phyloP scores from a whole-genome alignment of 305 asterid species.

The Ajuga reptans region DNA sequence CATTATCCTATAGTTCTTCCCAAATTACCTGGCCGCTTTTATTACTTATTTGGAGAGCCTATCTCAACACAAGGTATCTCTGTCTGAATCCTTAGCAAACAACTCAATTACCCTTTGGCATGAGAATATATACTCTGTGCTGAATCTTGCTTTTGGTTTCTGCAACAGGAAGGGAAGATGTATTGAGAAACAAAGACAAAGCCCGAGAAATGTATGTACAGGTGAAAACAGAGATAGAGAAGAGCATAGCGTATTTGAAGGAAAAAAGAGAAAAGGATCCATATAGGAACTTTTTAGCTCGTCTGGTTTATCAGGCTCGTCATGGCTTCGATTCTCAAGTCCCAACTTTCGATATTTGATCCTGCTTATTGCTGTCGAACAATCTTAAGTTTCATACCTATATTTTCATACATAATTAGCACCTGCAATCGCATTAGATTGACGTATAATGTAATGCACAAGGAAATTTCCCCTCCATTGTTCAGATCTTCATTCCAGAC shows the following conservation, averaged over 20 bases:
- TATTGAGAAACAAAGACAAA: conserved; percentile 37
- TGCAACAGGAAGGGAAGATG: conserved; percentile 41
- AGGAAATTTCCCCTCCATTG: not conserved
- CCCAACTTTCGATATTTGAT: conserved; percentile 41
- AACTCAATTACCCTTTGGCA: too few species aligned
- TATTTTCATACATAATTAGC: not conserved
- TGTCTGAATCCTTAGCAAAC: not conserved
- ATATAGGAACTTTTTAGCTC: conserved; percentile 36
- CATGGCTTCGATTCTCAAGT: conserved; percentile 38
- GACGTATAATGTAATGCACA: conserved; percentile 21
- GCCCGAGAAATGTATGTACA: conserved; percentile 36
- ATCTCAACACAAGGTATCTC: conserved; percentile 41
- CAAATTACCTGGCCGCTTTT: conserved; percentile 48
- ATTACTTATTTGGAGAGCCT: conserved; percentile 49
- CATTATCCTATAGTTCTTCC: conserved; percentile 35
- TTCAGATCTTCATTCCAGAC: not conserved
- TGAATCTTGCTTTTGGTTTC: not conserved
- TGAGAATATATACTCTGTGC: too few species aligned
- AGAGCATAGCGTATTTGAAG: conserved; percentile 36
- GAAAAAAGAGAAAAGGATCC: conserved; percentile 44
- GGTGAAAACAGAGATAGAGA: conserved; percentile 32
- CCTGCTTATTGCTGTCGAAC: not conserved
- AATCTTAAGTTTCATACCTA: not conserved
- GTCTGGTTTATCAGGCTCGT: conserved; percentile 33
- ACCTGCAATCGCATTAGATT: too few species aligned